Conservation (phyloP, 2,329 filamentous ascomycete genomes). For the Penicillium occitanis region DNA sequence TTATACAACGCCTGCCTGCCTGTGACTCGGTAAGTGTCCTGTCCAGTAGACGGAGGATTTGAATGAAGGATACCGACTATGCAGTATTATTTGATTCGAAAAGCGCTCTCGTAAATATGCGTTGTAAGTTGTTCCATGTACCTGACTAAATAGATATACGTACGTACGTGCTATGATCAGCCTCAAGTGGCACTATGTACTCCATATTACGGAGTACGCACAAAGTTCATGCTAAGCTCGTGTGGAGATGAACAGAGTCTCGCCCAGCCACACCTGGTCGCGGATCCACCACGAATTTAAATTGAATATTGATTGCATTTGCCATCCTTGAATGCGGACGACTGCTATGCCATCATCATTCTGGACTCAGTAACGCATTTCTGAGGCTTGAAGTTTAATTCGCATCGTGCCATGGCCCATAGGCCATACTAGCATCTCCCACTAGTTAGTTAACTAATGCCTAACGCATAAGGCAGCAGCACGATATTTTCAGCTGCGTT, state of each 20-base stretch:
- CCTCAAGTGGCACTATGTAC: not conserved
- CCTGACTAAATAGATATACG: not conserved
- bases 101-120: not conserved
- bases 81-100: not conserved
- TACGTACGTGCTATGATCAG: not conserved
- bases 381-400: constrained; percentile 7
- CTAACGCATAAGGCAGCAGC: not conserved
- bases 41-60: not conserved
- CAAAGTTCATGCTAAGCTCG: constrained; percentile 3
- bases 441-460: not conserved
- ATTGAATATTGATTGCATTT: not conserved
- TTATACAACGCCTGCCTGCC: not conserved
- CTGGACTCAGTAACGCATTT: not conserved
- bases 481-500: not conserved
- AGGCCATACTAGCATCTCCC: not conserved
- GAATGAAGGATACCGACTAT: not conserved
- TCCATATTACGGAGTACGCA: not conserved
- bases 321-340: not conserved
- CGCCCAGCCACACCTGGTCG: not conserved
- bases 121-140: not conserved
- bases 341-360: not conserved
- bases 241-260: constrained; percentile 8
- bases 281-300: not conserved
- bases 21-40: not conserved
- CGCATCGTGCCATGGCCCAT: not conserved